phyloP scores from a whole-genome alignment of 352 stramenopile species.

The Pythium myriotylum region DNA sequence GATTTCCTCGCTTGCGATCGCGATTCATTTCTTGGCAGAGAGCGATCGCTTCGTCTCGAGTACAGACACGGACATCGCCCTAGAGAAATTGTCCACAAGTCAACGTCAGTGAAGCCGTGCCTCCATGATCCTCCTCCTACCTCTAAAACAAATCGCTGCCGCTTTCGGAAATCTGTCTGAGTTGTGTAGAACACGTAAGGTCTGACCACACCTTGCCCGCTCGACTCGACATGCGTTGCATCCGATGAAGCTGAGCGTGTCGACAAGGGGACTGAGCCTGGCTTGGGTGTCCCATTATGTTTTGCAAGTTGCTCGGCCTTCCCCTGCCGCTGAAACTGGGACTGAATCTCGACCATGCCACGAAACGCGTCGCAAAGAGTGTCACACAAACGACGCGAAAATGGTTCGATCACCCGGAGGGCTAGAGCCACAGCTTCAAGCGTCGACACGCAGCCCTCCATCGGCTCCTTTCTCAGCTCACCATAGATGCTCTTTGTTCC shows the following conservation, averaged over 20 bases:
- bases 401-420: slow-evolving; percentile 46
- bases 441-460: slow-evolving; percentile 74
- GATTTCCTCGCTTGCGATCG: slow-evolving; percentile 47
- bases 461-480: slow-evolving; percentile 67
- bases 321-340: slow-evolving; percentile 34
- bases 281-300: slow-evolving; percentile 24
- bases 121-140: slow-evolving; percentile 24
- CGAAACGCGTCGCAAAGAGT: slow-evolving; percentile 51
- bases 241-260: neutral
- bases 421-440: slow-evolving; percentile 66
- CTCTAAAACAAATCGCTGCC: slow-evolving; percentile 53
- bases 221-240: neutral
- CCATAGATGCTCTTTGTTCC: slow-evolving; percentile 56
- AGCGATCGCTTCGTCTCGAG: slow-evolving; percentile 55
- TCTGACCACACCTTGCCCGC: slow-evolving; percentile 24
- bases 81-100: slow-evolving; percentile 20
- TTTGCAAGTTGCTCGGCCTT: slow-evolving; percentile 19
- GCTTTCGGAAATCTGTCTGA: slow-evolving; percentile 58
- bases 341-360: slow-evolving; percentile 64
- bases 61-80: slow-evolving; percentile 46
- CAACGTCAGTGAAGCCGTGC: neutral
- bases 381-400: slow-evolving; percentile 15
- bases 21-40: slow-evolving; percentile 51
- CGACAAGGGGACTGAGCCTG: neutral
- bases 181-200: slow-evolving; percentile 64